phyloP scores from a whole-genome alignment of 108 stramenopile genomes.

The Skeletonema grethae region DNA sequence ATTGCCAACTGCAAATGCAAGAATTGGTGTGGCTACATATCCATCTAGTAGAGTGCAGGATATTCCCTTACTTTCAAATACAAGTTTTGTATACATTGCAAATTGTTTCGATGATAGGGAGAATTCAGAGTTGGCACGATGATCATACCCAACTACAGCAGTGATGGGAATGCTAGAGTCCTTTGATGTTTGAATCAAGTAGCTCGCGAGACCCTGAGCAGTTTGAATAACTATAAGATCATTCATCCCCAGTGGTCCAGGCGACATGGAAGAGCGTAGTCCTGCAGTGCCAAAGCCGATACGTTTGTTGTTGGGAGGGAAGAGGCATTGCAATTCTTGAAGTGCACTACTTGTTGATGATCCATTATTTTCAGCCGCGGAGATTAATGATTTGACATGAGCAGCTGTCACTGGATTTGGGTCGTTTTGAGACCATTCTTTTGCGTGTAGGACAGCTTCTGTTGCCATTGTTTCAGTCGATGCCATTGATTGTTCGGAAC shows the following conservation, averaged over 20 bases:
- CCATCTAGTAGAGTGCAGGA: conserved; percentile 83
- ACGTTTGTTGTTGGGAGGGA: conserved; percentile 51
- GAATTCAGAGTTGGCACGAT: conserved; percentile 65
- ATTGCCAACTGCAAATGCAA: conserved; percentile 79
- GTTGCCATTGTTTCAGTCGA: conserved; percentile 2
- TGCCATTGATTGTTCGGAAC: neutral
- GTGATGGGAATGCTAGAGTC: conserved; percentile 12
- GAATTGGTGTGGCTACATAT: conserved; percentile 88
- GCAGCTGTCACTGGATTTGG: conserved; percentile 68
- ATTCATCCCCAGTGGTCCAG: conserved; percentile 92
- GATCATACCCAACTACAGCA: conserved; percentile 94
- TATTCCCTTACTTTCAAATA: conserved; percentile 80
- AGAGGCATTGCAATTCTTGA: conserved; percentile 39
- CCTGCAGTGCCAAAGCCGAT: conserved; percentile 97
- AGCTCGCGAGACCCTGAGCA: conserved; percentile 79
- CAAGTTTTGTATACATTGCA: conserved; percentile 86
- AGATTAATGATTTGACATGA: conserved; percentile 50
- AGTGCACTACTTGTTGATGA: neutral
- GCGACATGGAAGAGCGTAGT: conserved; percentile 87
- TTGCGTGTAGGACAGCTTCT: conserved; percentile 39
- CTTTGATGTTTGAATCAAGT: conserved; percentile 44
- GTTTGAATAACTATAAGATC: conserved; percentile 94
- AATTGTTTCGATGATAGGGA: conserved; percentile 85
- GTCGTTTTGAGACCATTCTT: conserved; percentile 65
- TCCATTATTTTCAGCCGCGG: conserved; percentile 29